These are phyloP conservation scores for Sporothrix sp. DNA, from an alignment of 2,329 filamentous ascomycete species.

Conservation along the genomic window DNA sequence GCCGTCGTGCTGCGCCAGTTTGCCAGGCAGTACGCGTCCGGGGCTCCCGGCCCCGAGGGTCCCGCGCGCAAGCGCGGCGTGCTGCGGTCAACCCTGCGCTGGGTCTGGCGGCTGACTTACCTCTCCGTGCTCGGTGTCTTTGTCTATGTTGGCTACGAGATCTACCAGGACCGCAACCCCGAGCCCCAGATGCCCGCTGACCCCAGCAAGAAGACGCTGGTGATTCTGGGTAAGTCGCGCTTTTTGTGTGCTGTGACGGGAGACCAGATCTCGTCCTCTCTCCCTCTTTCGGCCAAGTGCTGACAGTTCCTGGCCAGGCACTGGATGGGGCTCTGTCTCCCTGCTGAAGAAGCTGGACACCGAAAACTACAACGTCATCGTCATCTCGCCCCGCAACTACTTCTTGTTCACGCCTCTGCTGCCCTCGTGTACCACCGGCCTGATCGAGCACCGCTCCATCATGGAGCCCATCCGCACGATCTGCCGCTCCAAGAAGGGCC, in stretches of 20 bases:
- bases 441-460: slow-evolving; percentile 97
- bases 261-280: no score
- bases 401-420: slow-evolving; percentile 98
- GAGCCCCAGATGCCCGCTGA: slow-evolving; percentile 69
- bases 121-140: slow-evolving; percentile 60
- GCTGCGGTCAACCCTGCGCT: slow-evolving; percentile 59
- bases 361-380: slow-evolving; percentile 97
- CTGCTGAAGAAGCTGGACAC: slow-evolving; percentile 98
- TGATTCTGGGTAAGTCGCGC: slow-evolving; percentile 65
- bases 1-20: slow-evolving; percentile 19
- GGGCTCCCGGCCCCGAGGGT: slow-evolving; percentile 22
- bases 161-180: slow-evolving; percentile 76
- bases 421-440: slow-evolving; percentile 92
- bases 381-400: slow-evolving; percentile 97
- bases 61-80: slow-evolving; percentile 35
- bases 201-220: slow-evolving; percentile 90
- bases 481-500: slow-evolving; percentile 84
- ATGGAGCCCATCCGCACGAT: slow-evolving; percentile 99
- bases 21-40: slow-evolving; percentile 22
- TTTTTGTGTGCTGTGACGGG: no score
- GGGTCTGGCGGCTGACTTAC: slow-evolving; percentile 76
- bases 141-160: slow-evolving; percentile 65
- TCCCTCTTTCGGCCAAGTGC: slow-evolving; percentile 14
- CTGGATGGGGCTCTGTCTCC: slow-evolving; percentile 91
- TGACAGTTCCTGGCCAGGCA: slow-evolving; percentile 47